A percentile compares a stretch with the other conserved stretches of the same genome.
phyloP scores from a whole-genome alignment of 164 flowering plant genomes.

The Santalum album region DNA sequence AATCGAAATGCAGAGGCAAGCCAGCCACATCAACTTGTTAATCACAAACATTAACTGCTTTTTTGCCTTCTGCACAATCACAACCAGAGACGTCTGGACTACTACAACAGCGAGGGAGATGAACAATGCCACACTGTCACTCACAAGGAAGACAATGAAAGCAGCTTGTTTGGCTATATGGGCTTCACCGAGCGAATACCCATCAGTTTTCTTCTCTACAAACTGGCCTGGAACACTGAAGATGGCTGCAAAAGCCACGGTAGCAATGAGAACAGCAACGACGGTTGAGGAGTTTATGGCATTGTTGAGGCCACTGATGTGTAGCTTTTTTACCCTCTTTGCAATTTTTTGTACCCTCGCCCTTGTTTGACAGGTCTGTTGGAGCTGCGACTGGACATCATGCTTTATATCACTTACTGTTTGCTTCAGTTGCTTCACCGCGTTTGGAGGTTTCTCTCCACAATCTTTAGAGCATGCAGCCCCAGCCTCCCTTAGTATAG shows the following conservation, averaged over 20 bases:
- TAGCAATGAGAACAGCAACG: slow-evolving; percentile 94
- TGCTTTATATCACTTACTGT: slow-evolving; percentile 96
- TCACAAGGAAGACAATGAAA: slow-evolving; percentile 66
- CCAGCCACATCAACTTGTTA: slow-evolving; percentile 97
- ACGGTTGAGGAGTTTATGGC: slow-evolving; percentile 88
- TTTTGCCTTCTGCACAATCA: slow-evolving; percentile 81
- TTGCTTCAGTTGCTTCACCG: slow-evolving; percentile 83
- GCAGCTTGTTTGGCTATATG: slow-evolving; percentile 53
- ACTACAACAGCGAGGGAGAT: slow-evolving; percentile 96
- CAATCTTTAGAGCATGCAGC: slow-evolving; percentile 54
- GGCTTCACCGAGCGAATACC: slow-evolving; percentile 57
- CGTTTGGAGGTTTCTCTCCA: slow-evolving; percentile 58
- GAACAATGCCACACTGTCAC: slow-evolving; percentile 78
- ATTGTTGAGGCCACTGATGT: slow-evolving; percentile 85
- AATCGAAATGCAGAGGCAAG: slow-evolving; percentile 82
- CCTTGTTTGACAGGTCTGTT: slow-evolving; percentile 77
- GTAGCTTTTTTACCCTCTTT: slow-evolving; percentile 73
- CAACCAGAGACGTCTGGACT: slow-evolving; percentile 90
- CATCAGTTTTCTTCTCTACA: slow-evolving; percentile 25
- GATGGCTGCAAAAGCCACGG: slow-evolving; percentile 96
- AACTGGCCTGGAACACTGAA: slow-evolving; percentile 89
- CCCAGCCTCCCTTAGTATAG: slow-evolving; percentile 52
- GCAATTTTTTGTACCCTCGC: slow-evolving; percentile 68
- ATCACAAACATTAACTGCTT: slow-evolving; percentile 78
- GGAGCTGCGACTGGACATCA: slow-evolving; percentile 78